phyloP scores from a whole-genome alignment of 2,329 filamentous ascomycete genomes.

The Colletotrichum lentis region DNA sequence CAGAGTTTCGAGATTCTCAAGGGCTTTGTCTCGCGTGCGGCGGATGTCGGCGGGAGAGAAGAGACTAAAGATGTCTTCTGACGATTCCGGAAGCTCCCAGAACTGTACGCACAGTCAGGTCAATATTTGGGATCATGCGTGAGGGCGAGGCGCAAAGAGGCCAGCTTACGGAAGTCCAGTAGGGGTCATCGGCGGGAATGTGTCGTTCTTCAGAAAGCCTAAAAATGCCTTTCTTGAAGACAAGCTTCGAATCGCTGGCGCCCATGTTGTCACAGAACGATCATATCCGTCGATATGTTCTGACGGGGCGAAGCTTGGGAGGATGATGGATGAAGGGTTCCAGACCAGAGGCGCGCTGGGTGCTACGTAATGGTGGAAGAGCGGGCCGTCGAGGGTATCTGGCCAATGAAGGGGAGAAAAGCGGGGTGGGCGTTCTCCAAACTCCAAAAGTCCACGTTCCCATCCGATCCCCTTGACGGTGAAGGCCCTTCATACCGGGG shows the following conservation, averaged over 20 bases:
- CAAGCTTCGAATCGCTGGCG: constrained; percentile 97
- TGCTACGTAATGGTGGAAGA: constrained; percentile 37
- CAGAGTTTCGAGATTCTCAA: constrained; percentile 90
- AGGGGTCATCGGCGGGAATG: constrained; percentile 86
- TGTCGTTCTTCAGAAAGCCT: constrained; percentile 89
- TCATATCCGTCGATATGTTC: constrained; percentile 35
- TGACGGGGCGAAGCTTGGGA: constrained; percentile 29
- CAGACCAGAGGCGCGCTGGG: constrained; percentile 23
- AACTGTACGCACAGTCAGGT: constrained; percentile 65
- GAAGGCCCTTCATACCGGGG: constrained; percentile 6
- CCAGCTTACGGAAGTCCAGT: constrained; percentile 81
- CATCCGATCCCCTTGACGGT: not conserved
- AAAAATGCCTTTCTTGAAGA: constrained; percentile 99
- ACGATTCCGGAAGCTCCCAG: constrained; percentile 95
- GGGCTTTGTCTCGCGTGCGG: constrained; percentile 81
- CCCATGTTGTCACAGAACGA: constrained; percentile 70
- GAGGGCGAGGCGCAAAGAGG: constrained; percentile 19
- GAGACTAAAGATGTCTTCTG: constrained; percentile 95
- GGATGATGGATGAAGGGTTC: constrained; percentile 23
- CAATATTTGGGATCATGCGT: constrained; percentile 8
- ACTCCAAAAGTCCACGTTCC: constrained; percentile 14
- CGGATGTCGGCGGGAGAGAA: constrained; percentile 91
- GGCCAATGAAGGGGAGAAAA: constrained; percentile 28
- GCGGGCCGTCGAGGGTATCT: constrained; percentile 6
- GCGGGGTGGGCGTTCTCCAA: constrained; percentile 23